Evolutionary conservation across 352 stramenopile genomes (phyloP).

Genomic region (Thraustochytrium striatum): DNA sequence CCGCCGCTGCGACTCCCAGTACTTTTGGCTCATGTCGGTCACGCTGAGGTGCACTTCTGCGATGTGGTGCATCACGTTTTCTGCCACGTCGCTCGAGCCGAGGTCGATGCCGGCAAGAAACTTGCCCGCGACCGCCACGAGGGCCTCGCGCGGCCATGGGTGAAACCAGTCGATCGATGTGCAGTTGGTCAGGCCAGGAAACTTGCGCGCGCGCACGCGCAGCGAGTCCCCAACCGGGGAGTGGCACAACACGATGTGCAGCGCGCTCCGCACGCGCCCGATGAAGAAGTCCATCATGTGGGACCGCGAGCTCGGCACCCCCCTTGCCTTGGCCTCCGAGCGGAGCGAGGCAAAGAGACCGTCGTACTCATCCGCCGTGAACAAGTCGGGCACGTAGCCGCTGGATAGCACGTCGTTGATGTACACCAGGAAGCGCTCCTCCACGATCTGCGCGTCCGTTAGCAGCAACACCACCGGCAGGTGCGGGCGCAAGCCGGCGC

Average conservation of each 20-base stretch:
- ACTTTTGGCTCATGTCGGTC: conserved; percentile 87
- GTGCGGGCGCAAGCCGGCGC: conserved; percentile 81
- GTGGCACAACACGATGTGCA: conserved; percentile 94
- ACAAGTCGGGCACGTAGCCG: conserved; percentile 93
- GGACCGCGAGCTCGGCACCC: conserved; percentile 80
- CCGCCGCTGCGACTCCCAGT: conserved; percentile 87
- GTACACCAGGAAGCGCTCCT: conserved; percentile 95
- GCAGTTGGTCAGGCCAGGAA: conserved; percentile 93
- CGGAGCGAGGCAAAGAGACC: conserved; percentile 77
- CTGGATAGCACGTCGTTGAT: conserved; percentile 95
- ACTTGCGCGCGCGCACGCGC: conserved; percentile 85
- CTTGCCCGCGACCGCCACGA: conserved; percentile 86
- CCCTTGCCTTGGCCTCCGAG: conserved; percentile 85
- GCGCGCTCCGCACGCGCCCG: conserved; percentile 81
- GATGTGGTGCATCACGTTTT: conserved; percentile 91
- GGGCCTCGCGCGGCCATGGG: conserved; percentile 89
- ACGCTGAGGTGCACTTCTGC: conserved; percentile 95
- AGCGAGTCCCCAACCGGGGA: conserved; percentile 93
- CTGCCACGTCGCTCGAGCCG: conserved; percentile 73
- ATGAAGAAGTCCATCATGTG: conserved; percentile 92
- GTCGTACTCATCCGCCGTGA: conserved; percentile 93
- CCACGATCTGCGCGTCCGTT: conserved; percentile 96
- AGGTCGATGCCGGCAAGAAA: conserved; percentile 90
- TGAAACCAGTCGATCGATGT: conserved; percentile 97
- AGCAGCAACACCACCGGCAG: conserved; percentile 93